Evolutionary conservation across 306 rosid species (phyloP), one percentile per base, ranked within the genome.

Genomic region (Dryas octopetala): DNA sequence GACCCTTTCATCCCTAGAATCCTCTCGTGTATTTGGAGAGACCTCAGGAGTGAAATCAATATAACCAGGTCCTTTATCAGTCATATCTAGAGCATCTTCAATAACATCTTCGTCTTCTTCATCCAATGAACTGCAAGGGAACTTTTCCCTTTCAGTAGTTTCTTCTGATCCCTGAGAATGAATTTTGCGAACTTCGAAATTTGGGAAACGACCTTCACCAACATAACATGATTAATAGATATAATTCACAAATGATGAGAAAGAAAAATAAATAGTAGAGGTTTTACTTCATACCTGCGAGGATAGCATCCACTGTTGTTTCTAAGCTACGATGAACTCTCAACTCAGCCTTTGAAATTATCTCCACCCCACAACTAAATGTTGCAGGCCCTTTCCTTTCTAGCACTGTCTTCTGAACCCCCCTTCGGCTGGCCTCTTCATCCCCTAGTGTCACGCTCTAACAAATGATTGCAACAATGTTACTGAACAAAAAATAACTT

Each of bases 301-400:
- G 97, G 82, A 92, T 84, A 66, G 97, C 93, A 88, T 95, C 99
- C 43, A 89, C 97, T 16, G 97, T 90, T 82, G 92, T 80, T 75
- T 95, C 99, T 70, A 92, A 91, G 80, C 93, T 86, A 45, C 87
- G 83, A 83, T 92, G 96, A 84, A 95, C 93, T 82, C 93, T 83
- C 87, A 95, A 84, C 79, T 90, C 92, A 12, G 88, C 82, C 85
- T 95, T 92, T 17, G 99, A 95, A 83, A 91, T 79, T 76, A 95
- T 95, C 82, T 92, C 97, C 70, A 92, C 97, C 46, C 89, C 99
- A 68, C 96, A 86, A 73, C 85, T 84, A 86, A 95, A 92, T 5
- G 97, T 88, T 76, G 97, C 87, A 48, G 97, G 99, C 41, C 97
- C 97, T 90, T 95, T 92, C 86, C 99, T 90, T 84, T 95, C 99